Base-by-base conservation (phyloP, 345 rosid species). In the Fremontodendron californicum region DNA sequence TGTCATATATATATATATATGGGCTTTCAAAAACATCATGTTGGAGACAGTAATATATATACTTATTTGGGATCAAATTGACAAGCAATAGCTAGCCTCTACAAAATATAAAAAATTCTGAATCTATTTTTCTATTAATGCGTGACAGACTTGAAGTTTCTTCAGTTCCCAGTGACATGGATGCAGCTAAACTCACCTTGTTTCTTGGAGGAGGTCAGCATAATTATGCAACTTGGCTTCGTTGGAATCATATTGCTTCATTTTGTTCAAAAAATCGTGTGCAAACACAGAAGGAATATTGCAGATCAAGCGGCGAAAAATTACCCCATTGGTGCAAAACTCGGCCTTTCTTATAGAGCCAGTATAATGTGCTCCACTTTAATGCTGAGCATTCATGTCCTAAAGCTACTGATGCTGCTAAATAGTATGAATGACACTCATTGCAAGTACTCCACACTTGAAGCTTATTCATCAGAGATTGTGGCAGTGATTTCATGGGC, bases 171-270 rank as follows among this genome's bases (percentile, higher is more conserved):
- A 40, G 81, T 58, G 74, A 77, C 78, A 52, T 85, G 92, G 93
- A 82, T 57, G 31, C 82, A 81, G 64, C 79, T 62, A 49, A 62
- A 82, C 48, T 88, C 86, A 2, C 82, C 79, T 18, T 91, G 97
- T 77, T 75, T 89, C 79, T 75, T 85, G 85, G 97, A 90, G 89
- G 81, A 86, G 29, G 70, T 87, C 77, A 87, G 78, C 90, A 71
- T 89, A 57, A 67, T 49, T 55, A 15, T 89, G 49, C 93, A 83
- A 73, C 82, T 88, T 60, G 83, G 82, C 19, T 91, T 90, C 81
- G 70, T 88, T 13, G 92, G 78, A 61, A 79, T 89, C 81, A 51
- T 89, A 19, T 16, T 89, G 9, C 49, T 84, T 54, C 82, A 74
- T 62, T 63, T 80, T 39, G 72, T 78, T 76, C 66, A 43, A 42